phyloP scores from a whole-genome alignment of 139 green algal species.

The Asterochloris erici region DNA sequence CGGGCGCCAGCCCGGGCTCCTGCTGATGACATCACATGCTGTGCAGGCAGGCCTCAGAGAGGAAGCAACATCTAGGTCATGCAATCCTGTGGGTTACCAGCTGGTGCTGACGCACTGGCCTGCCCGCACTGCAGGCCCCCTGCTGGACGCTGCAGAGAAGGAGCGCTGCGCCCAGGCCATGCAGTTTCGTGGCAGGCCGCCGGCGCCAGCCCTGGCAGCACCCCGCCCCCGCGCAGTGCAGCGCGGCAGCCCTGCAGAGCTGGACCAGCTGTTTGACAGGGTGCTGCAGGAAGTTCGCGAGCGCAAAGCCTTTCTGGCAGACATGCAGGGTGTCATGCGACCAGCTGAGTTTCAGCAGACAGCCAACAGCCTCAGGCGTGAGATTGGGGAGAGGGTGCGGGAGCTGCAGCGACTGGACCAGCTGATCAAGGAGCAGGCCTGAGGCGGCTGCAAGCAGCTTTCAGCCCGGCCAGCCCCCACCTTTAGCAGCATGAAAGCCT shows the following conservation, averaged over 20 bases:
- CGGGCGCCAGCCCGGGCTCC: too few species aligned
- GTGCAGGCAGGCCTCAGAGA: background rate
- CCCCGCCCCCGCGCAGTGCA: background rate
- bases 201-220: constrained; percentile 10
- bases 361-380: constrained; percentile 9
- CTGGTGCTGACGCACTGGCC: background rate
- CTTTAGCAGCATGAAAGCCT: too few species aligned
- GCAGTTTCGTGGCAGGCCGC: constrained; percentile 31
- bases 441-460: too few species aligned
- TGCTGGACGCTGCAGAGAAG: constrained; percentile 39
- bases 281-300: constrained; percentile 28
- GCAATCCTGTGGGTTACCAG: background rate
- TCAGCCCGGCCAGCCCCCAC: too few species aligned
- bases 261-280: constrained; percentile 34
- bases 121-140: constrained; percentile 14
- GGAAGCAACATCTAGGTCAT: background rate
- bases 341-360: constrained; percentile 20
- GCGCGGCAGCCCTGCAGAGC: constrained; percentile 19
- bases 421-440: background rate
- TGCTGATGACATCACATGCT: background rate
- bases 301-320: constrained; percentile 27
- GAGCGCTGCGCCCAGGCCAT: constrained; percentile 26
- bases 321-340: constrained; percentile 20
- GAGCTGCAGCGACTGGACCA: constrained; percentile 29
- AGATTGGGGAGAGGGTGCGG: constrained; percentile 28